Evolutionary conservation across 352 stramenopile genomes (phyloP).

Genomic region (Peronospora farinosa): DNA sequence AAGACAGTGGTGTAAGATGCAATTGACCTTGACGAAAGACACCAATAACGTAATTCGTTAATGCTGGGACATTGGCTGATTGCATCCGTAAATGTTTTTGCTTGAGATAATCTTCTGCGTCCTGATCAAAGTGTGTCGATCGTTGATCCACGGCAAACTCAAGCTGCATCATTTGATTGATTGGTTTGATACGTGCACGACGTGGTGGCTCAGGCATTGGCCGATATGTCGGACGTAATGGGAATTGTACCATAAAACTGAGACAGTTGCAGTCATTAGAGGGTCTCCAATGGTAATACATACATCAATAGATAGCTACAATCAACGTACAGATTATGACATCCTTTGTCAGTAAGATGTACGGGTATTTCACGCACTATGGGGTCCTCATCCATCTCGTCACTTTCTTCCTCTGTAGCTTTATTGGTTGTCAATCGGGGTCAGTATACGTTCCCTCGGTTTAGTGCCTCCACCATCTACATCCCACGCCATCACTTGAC

Average conservation of each 20-base stretch:
- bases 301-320: background rate
- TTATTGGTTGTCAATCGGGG: background rate
- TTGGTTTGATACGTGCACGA: conserved; percentile 60
- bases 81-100: conserved; percentile 64
- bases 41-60: conserved; percentile 74
- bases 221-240: conserved; percentile 68
- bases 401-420: no score
- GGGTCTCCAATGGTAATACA: background rate
- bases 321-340: conserved; percentile 53
- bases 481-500: conserved; percentile 1
- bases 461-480: background rate
- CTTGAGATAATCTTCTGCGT: conserved; percentile 77
- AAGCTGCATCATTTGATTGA: conserved; percentile 70
- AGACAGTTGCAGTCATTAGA: conserved; percentile 4
- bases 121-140: conserved; percentile 66
- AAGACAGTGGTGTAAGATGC: conserved; percentile 63
- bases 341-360: conserved; percentile 65
- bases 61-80: conserved; percentile 49
- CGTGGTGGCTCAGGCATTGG: conserved; percentile 57
- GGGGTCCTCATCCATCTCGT: conserved; percentile 58
- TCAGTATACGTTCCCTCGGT: conserved; percentile 3
- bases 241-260: conserved; percentile 77
- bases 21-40: conserved; percentile 78
- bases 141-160: conserved; percentile 71
- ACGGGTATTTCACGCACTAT: conserved; percentile 80